Base-by-base conservation (phyloP, 2,329 filamentous ascomycete species). In the Kalaharituber pfeilii region DNA sequence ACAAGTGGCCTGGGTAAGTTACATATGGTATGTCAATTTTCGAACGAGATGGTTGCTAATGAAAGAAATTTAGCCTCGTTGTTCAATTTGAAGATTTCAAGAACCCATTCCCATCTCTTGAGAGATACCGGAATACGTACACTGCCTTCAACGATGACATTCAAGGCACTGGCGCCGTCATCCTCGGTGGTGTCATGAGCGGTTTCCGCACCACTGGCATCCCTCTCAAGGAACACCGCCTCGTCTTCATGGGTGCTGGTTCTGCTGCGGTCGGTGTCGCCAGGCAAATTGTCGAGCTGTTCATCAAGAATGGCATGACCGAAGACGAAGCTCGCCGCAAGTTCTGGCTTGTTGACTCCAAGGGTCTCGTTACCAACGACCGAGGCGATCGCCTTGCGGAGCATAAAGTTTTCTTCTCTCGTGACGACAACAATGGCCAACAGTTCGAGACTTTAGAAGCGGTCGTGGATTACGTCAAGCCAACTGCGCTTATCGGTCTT, bases 61-160 rank as follows among this genome's bases (percentile, higher is more conserved):
- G 26, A 49, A 5, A 11, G n/a, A 13, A 5, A 15, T 24, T 20
- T 63, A 78, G 77, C 60, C 81, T 82, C 62, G 78, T 82, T 61
- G 85, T 96, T 59, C 91, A 96, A 68, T 96, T 94, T 64, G 89
- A 96, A 69, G 91, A 96, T 67, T 96, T 94, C 70, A 94, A 96
- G 74, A 94, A 89, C 65, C 89, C 91, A 49, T 98, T 96, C 77
- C 83, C 84, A 59, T 89, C 93, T 65, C 78, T 96, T 39, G 84
- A 91, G 67, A 80, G 86, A 57, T 96, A 96, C 72, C 83, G 86
- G 63, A 75, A 88, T 67, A 78, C 75, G 60, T 89, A 94, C 75
- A 88, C 85, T 69, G 93, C 86, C 76, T 98, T 98, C 79, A 96
- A 96, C 69, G 91, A 96, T 66, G 89, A 98, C 67, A 91, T 98